Evolutionary conservation across 345 rosid species (phyloP), one percentile per base, ranked within the genome.

Genomic region (Ailanthus altissimus): DNA sequence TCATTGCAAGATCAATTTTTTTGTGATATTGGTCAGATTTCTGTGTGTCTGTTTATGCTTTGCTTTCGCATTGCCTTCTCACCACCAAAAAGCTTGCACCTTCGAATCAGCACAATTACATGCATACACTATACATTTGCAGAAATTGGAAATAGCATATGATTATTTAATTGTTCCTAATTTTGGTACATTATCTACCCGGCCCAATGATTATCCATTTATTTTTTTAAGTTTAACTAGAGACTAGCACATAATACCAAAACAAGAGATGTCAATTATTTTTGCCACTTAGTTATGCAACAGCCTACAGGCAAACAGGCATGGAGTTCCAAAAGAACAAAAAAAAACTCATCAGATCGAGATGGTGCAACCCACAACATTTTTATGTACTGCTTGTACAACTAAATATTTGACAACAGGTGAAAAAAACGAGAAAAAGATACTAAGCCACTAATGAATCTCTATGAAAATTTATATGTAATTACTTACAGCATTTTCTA

Each of bases 401-500:
- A 4, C 49, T 14, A 14, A 15, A 74, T 74, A 74, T 13, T n/a
- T 49, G 15, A 63, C 58, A 0, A 38, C 11, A 23, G 1, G 70
- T 8, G 16, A 13, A 32, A 0, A 32, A 72, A 57, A 21, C 57
- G 38, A 2, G 42, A 20, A 59, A 26, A 36, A 9, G 13, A 67
- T 28, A 67, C 40, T 68, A 26, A 20, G n/a, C 75, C 64, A 77
- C 77, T 58, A 57, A 77, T 62, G 20, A 72, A 81, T 77, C 79
- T 79, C 82, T 74, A 69, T 75, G 77, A 76, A 79, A 81, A 63
- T 62, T 75, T 66, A 84, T 77, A 82, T 73, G 80, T 78, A 83
- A 82, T 84, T 88, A 90, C 79, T 90, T 90, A 86, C 92, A 90
- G 75, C 38, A 79, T 72, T 60, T 73, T 59, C 46, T 72, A 77